Evolutionary conservation across 2,329 filamentous ascomycete genomes (phyloP).

Genomic region (Zasmidium citrigriseum): DNA sequence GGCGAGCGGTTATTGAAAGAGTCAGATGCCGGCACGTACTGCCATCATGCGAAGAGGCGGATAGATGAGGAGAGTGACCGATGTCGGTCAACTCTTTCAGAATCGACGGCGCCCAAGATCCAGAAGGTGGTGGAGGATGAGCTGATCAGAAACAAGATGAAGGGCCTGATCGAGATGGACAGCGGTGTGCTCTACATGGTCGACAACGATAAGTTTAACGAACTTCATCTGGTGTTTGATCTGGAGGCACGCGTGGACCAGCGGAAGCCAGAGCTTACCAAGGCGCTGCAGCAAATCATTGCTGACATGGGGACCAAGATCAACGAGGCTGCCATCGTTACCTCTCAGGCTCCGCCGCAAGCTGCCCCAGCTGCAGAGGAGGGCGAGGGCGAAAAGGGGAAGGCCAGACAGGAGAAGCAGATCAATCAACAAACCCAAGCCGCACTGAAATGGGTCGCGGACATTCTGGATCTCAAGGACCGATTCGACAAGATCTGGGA

Average conservation of each 20-base stretch:
- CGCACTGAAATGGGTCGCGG: constrained; percentile 93
- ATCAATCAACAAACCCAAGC: constrained; percentile 80
- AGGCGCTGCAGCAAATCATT: constrained; percentile 72
- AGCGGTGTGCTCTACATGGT: constrained; percentile 89
- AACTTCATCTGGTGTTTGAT: constrained; percentile 78
- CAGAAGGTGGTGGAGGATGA: constrained; percentile 75
- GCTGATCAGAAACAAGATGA: constrained; percentile 74
- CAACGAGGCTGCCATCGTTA: constrained; percentile 65
- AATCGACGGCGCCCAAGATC: constrained; percentile 71
- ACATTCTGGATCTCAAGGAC: constrained; percentile 80
- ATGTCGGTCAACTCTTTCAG: constrained; percentile 78
- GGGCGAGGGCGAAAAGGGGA: constrained; percentile 49
- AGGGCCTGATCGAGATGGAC: constrained; percentile 81
- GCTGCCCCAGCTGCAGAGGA: constrained; percentile 54
- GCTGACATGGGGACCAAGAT: constrained; percentile 80
- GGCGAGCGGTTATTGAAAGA: constrained; percentile 73
- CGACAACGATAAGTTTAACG: constrained; percentile 78
- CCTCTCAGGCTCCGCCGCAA: constrained; percentile 53
- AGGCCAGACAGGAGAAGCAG: constrained; percentile 48
- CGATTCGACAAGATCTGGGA: constrained; percentile 84
- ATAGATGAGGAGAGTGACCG: constrained; percentile 79
- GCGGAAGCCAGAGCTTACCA: constrained; percentile 69
- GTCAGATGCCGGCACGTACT: constrained; percentile 79
- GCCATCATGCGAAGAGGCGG: constrained; percentile 71
- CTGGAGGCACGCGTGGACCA: constrained; percentile 76